Percentiles rank a stretch among this genome's conserved stretches.
phyloP scores from a whole-genome alignment of 129 eudicot species.

The Chrysanthemum seticuspe region DNA sequence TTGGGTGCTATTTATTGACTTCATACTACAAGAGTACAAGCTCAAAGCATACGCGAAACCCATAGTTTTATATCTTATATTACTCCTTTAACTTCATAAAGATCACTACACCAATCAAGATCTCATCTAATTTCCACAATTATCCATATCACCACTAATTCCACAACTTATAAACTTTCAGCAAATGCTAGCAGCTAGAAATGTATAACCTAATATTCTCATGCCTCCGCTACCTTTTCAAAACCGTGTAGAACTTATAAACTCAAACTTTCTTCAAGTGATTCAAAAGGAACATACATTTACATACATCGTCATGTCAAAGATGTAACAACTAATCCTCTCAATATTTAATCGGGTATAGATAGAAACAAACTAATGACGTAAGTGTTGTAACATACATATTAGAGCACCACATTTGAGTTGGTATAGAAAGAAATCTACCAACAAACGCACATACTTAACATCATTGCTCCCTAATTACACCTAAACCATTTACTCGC shows the following conservation, averaged over 20 bases:
- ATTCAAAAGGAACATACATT: constrained; percentile 4
- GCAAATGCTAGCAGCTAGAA: constrained; percentile 1
- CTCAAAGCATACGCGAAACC: neutral
- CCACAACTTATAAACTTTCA: constrained; percentile 3
- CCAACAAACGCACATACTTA: too few species aligned
- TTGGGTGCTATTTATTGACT: neutral
- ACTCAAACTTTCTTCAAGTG: constrained; percentile 3
- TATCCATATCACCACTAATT: neutral
- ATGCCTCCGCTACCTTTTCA: constrained; percentile 2
- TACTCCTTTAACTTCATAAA: constrained; percentile 3
- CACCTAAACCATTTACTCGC: neutral
- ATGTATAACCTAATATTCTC: neutral
- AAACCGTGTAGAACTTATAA: neutral
- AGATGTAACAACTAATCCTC: neutral
- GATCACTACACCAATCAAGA: constrained; percentile 11
- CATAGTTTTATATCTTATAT: constrained; percentile 1
- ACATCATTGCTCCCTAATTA: constrained; percentile 10
- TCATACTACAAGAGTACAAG: neutral
- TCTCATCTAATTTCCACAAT: constrained; percentile 6
- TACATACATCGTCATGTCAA: neutral
- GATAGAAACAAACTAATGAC: neutral
- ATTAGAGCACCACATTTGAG: neutral
- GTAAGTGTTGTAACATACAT: neutral
- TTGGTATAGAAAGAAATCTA: too few species aligned
- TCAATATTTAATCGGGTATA: neutral